Evolutionary conservation across 129 eudicot species (phyloP), one percentile per base, ranked within the genome.

Genomic region (Artemisia tridentata): DNA sequence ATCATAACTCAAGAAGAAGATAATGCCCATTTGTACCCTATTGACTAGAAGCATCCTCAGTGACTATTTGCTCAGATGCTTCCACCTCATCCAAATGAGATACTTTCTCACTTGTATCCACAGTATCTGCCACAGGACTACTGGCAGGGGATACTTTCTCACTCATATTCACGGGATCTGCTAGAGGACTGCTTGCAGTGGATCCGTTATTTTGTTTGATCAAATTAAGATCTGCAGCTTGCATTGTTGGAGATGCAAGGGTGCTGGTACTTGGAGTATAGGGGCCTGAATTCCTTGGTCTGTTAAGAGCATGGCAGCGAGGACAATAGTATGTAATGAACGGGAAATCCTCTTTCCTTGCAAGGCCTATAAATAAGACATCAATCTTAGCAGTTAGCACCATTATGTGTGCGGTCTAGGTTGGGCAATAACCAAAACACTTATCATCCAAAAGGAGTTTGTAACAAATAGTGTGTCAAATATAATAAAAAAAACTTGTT

Each of bases 311-410:
- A 45, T 86, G 83, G 75, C 98, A 93, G 34, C 86, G 98, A 11
- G 98, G 98, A 69, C 98, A 93, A 72, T 85, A 89, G 77, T 93
- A 93, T 11, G 92, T 87, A 54, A 89, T 78, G 65, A 80, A 89
- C 0, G 95, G 96, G 20, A 85, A 89, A 72, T 93, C 98, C 78
- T 93, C 98, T 75, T 85, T 89, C 82, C 96, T 84, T 67, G 95
- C 96, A 65, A 93, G 98, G 60, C 98, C 98, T 93, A 81, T 65
- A 61, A 70, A 51, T 11, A 65, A 71, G 9, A 34, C 50, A 41
- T 29, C 11, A 7, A 11, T 38, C 31, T 38, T 6, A 38, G 45
- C 10, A 38, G 48, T 64, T 19, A 74, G 6, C 76, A 15, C 60
- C 58, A 56, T 72, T 58, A 59, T 14, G 58, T 38, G 45, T 38